Percentiles rank a stretch among this genome's conserved stretches.
Conservation (phyloP, 2,329 filamentous ascomycete genomes). For the Xylariales sp. region DNA sequence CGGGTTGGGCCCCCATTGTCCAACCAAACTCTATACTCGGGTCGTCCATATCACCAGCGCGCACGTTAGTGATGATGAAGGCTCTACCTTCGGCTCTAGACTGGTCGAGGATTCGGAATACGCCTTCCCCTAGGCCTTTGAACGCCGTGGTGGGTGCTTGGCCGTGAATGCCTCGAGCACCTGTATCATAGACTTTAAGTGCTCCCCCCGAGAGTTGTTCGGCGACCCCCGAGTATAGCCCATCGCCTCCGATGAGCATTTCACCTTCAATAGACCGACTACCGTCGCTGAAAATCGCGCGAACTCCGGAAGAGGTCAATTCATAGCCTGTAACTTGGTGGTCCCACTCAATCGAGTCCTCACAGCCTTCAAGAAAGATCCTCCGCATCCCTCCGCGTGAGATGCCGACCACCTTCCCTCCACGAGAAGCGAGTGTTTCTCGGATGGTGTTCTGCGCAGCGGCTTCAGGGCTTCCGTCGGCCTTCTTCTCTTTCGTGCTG, state of each 20-base stretch:
- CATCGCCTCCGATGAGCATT: constrained; percentile 63
- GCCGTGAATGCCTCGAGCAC: constrained; percentile 72
- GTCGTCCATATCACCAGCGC: constrained; percentile 69
- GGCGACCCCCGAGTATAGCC: constrained; percentile 70
- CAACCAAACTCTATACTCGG: constrained; percentile 69
- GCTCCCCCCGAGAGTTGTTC: constrained; percentile 68
- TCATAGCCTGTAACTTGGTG: constrained; percentile 70
- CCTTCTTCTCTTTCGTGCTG: background rate
- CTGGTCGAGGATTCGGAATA: constrained; percentile 66
- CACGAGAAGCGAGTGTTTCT: constrained; percentile 61
- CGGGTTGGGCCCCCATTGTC: constrained; percentile 70
- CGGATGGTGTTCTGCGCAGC: background rate
- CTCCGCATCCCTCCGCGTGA: constrained; percentile 71
- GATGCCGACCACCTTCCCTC: constrained; percentile 70
- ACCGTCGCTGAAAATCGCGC: constrained; percentile 69
- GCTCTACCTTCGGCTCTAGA: constrained; percentile 59
- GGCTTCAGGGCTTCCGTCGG: constrained; percentile 30
- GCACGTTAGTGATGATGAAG: constrained; percentile 72
- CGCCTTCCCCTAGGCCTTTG: constrained; percentile 71
- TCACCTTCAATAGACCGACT: constrained; percentile 42
- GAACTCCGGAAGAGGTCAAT: constrained; percentile 64
- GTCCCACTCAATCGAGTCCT: constrained; percentile 65
- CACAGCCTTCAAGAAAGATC: constrained; percentile 67
- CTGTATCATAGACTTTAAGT: constrained; percentile 72
- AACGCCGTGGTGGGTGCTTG: constrained; percentile 72